Evolutionary conservation across 2,329 filamentous ascomycete genomes (phyloP).

Genomic region (Stagonosporopsis cucurbitacearum): DNA sequence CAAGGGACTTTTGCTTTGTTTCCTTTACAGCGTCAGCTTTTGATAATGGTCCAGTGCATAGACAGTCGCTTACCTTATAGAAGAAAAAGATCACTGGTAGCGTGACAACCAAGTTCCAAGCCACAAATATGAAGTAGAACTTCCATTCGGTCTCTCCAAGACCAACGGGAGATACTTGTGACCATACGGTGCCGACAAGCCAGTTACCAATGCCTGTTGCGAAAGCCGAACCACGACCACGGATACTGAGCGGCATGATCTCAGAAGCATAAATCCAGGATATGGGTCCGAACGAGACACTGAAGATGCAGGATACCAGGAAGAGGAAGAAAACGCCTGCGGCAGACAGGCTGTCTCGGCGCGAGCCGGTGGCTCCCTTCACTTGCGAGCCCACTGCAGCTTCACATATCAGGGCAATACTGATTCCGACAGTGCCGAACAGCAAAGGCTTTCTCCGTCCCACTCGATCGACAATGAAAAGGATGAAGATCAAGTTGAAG

Average conservation of each 20-base stretch:
- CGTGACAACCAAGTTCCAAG: conserved; percentile 55
- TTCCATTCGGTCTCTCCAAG: conserved; percentile 58
- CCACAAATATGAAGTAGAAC: conserved; percentile 66
- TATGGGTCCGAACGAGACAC: conserved; percentile 44
- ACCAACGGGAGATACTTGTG: conserved; percentile 63
- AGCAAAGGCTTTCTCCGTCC: conserved; percentile 60
- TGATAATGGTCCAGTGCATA: fast-evolving
- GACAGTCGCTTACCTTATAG: conserved; percentile 50
- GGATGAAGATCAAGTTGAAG: conserved; percentile 66
- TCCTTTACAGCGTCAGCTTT: conserved; percentile 30
- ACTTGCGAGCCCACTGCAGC: conserved; percentile 58
- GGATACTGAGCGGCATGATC: conserved; percentile 69
- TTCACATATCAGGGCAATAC: conserved; percentile 65
- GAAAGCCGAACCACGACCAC: conserved; percentile 64
- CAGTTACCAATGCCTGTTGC: conserved; percentile 66
- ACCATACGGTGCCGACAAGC: conserved; percentile 65
- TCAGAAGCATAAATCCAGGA: conserved; percentile 71
- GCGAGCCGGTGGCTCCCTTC: conserved; percentile 36
- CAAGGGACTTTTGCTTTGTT: conserved; percentile 55
- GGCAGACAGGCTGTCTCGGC: conserved; percentile 58
- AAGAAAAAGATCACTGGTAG: conserved; percentile 58
- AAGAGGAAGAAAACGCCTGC: conserved; percentile 72
- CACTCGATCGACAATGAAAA: conserved; percentile 62
- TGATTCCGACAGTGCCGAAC: conserved; percentile 61
- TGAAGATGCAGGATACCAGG: conserved; percentile 48